Base-by-base conservation (phyloP, 2,329 filamentous ascomycete genomes). In the Trichocomaceae sp. region DNA sequence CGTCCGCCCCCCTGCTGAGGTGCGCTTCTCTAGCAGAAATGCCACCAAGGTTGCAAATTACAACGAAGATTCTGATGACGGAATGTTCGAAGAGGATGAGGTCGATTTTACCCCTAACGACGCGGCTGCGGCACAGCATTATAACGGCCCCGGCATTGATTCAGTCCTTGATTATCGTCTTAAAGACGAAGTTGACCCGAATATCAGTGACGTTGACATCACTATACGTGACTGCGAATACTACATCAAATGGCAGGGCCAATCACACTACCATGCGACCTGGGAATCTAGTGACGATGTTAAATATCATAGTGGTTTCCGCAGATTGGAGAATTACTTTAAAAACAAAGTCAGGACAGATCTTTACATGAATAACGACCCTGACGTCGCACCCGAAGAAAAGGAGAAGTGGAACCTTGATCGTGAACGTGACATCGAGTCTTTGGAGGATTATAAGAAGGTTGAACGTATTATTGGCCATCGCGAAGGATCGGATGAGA, bases 331-430 rank as follows among this genome's bases (percentile, higher is more conserved):
- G 66, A 99, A 99, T 69, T 99, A 97, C 75, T 91, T 88, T 72
- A 85, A 86, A 63, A 56, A 56, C 45, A 95, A 91, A 69, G 78
- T 87, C 41, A 84, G 96, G 50, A 83, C 87, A 61, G 90, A 96
- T 66, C 81, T 95, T 53, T 83, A 86, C 57, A 83, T 95, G 68
- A 80, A 84, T 56, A 83, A 86, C 61, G 87, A 88, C 35, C 83
- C 81, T 10, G 85, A 90, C 47, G 81, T 90, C 41, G 83, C 87
- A 12, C 86, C 87, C 0, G 90, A 97, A 73, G 88, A 92, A 62
- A 87, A 88, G 58, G 90, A 97, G 72, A 91, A 95, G 70, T 96
- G 91, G 79, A 88, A 90, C 69, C 83, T 99, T n/a, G 90, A 97
- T 66, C 87, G 90, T 50, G 93, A 99, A 73, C 84, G 90, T 56